Evolutionary conservation across 2,329 filamentous ascomycete species (phyloP).

Genomic region (Cordyceps fumosorosea): DNA sequence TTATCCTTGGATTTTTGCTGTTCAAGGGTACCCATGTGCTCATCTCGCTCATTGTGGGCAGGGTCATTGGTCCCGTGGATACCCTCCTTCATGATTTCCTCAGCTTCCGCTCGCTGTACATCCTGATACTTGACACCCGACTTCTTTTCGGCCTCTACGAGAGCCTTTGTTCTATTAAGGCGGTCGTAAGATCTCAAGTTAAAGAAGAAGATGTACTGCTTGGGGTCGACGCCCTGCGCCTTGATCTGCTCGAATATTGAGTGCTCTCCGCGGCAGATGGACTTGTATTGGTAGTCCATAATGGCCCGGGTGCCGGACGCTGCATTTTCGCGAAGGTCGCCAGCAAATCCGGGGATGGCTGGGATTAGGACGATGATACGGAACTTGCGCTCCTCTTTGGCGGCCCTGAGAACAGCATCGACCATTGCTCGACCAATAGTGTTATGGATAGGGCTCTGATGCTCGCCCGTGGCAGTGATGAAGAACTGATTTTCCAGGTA

Average conservation of each 20-base stretch:
- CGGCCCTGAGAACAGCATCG: slow-evolving; percentile 76
- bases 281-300: slow-evolving; percentile 99
- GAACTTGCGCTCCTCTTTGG: slow-evolving; percentile 80
- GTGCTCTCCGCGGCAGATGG: slow-evolving; percentile 82
- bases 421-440: slow-evolving; percentile 84
- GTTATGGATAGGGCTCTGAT: slow-evolving; percentile 82
- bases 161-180: slow-evolving; percentile 70
- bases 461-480: slow-evolving; percentile 86
- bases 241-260: slow-evolving; percentile 78
- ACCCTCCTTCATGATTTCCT: slow-evolving; percentile 75
- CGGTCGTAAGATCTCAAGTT: slow-evolving; percentile 91
- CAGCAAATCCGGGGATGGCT: slow-evolving; percentile 87
- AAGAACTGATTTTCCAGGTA: slow-evolving; percentile 99
- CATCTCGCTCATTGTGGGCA: slow-evolving; percentile 38
- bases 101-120: slow-evolving; percentile 79
- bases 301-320: slow-evolving; percentile 85
- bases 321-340: slow-evolving; percentile 76
- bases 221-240: slow-evolving; percentile 69
- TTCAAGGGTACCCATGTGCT: slow-evolving; percentile 39
- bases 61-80: slow-evolving; percentile 53
- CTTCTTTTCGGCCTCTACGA: slow-evolving; percentile 70
- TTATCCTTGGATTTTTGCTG: slow-evolving; percentile 31
- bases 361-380: slow-evolving; percentile 86
- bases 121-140: slow-evolving; percentile 81
- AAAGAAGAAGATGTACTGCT: slow-evolving; percentile 82